A percentile compares a stretch with the other conserved stretches of the same genome.
Conservation (phyloP, 495 filamentous ascomycete genomes). For the Aspergillus incahuasiensis region DNA sequence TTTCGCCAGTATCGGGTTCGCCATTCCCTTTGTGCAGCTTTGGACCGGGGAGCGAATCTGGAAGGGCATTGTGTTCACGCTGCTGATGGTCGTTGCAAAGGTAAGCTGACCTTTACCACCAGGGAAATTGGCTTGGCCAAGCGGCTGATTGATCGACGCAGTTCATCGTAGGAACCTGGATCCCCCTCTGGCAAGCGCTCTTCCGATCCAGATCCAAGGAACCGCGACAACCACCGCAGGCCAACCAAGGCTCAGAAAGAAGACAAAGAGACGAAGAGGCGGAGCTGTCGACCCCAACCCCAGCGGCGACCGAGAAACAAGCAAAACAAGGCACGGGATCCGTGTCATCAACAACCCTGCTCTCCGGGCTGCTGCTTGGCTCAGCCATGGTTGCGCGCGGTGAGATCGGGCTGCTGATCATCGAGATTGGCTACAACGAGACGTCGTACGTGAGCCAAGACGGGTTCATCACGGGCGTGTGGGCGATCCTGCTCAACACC, state of each 20-base stretch:
- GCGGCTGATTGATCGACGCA: not conserved
- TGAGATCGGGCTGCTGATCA: slow-evolving; percentile 74
- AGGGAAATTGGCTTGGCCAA: too few relatives aligned
- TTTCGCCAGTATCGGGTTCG: slow-evolving; percentile 69
- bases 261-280: not conserved
- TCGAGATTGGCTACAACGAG: slow-evolving; percentile 54
- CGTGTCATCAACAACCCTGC: slow-evolving; percentile 35
- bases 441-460: slow-evolving; percentile 29
- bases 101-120: slow-evolving; percentile 25
- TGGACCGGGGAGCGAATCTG: slow-evolving; percentile 60
- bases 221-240: not conserved
- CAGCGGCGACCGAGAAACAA: not conserved
- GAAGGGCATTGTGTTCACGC: slow-evolving; percentile 62
- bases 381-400: slow-evolving; percentile 68
- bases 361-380: slow-evolving; percentile 48
- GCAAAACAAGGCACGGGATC: not conserved
- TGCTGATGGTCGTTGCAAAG: slow-evolving; percentile 66
- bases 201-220: not conserved
- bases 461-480: slow-evolving; percentile 60
- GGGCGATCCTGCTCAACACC: slow-evolving; percentile 73
- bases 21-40: slow-evolving; percentile 64
- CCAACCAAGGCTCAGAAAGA: not conserved
- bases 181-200: slow-evolving; percentile 17
- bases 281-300: too few relatives aligned
- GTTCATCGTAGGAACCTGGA: slow-evolving; percentile 31